phyloP scores from a whole-genome alignment of 352 stramenopile genomes.

The Phytopythium kandeliae region DNA sequence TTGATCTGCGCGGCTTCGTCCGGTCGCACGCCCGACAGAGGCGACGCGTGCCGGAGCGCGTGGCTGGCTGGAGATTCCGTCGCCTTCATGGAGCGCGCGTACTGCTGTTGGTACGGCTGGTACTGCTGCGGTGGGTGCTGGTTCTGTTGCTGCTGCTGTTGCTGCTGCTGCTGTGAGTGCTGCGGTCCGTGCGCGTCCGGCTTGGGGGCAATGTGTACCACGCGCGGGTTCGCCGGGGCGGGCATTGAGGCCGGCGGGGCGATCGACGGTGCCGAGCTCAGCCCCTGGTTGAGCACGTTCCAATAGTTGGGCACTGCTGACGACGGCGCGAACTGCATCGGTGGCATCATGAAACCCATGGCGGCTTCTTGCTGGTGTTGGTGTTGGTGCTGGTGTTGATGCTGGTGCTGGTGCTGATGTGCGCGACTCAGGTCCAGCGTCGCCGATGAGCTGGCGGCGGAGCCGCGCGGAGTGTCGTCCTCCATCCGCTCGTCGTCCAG shows the following conservation, averaged over 20 bases:
- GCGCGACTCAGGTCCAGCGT: slow-evolving; percentile 5
- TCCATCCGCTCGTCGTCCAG: slow-evolving; percentile 26
- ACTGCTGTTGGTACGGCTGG: slow-evolving; percentile 2
- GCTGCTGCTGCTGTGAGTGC: slow-evolving; percentile 6
- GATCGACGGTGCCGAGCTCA: slow-evolving; percentile 19
- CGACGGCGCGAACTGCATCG: slow-evolving; percentile 52
- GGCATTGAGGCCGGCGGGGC: slow-evolving; percentile 21
- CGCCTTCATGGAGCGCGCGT: slow-evolving; percentile 11
- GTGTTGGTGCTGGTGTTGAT: not conserved
- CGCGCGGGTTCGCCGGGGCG: slow-evolving; percentile 22
- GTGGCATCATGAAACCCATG: slow-evolving; percentile 11
- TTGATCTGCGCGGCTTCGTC: not conserved
- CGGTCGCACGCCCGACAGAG: not conserved
- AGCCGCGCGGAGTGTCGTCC: too few relatives aligned
- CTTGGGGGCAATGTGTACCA: slow-evolving; percentile 80
- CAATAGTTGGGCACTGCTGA: slow-evolving; percentile 83
- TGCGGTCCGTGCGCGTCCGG: slow-evolving; percentile 26
- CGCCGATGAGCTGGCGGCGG: too few relatives aligned
- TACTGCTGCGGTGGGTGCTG: slow-evolving; percentile 10
- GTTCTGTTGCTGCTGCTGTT: slow-evolving; percentile 4
- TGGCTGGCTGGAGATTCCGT: slow-evolving; percentile 4
- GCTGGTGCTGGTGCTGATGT: not conserved
- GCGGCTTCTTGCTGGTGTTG: not conserved
- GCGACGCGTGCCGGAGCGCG: slow-evolving; percentile 5
- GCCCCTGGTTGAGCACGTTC: slow-evolving; percentile 77